Conservation (phyloP, 192 early-diverging fungal genomes). For the Allomyces macrogynus region DNA sequence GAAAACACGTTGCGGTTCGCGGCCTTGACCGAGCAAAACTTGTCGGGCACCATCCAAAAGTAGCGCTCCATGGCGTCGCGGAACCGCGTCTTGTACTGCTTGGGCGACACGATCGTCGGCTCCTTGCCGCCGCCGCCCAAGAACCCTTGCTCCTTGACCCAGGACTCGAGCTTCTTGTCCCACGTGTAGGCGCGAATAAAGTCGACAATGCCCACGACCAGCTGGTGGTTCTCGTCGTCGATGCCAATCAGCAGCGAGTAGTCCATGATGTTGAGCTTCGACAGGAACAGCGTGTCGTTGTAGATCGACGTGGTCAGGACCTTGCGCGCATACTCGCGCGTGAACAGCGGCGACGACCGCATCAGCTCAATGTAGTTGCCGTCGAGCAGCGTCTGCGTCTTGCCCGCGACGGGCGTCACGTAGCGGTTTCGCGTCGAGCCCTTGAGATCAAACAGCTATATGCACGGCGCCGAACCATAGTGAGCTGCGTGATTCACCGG, state of each 20-base stretch:
- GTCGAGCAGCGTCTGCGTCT: not conserved
- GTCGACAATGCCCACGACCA: conserved; percentile 96
- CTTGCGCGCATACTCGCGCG: conserved; percentile 74
- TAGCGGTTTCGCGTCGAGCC: conserved; percentile 87
- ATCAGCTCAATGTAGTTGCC: conserved; percentile 24
- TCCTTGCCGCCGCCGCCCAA: conserved; percentile 78
- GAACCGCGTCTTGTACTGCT: conserved; percentile 84
- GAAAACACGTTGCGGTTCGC: not conserved
- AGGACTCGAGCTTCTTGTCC: conserved; percentile 95
- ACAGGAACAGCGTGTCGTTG: conserved; percentile 88
- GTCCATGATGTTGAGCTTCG: conserved; percentile 92
- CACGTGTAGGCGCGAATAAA: conserved; percentile 96
- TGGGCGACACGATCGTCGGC: conserved; percentile 89
- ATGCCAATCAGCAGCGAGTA: conserved; percentile 91
- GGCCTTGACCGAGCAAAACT: conserved; percentile 10
- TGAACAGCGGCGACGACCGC: conserved; percentile 70
- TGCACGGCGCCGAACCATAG: not conserved
- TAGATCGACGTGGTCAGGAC: conserved; percentile 63
- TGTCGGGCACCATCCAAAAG: conserved; percentile 72
- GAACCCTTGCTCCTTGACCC: conserved; percentile 88
- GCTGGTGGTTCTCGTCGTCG: conserved; percentile 60
- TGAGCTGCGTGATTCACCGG: not conserved
- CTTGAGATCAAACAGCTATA: conserved; percentile 75
- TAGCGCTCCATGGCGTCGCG: conserved; percentile 80
- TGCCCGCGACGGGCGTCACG: conserved; percentile 21